A percentile compares a stretch with the other conserved stretches of the same genome.
phyloP scores from a whole-genome alignment of 1,139 yeast genomes.

The Yamadazyma siamensis region DNA sequence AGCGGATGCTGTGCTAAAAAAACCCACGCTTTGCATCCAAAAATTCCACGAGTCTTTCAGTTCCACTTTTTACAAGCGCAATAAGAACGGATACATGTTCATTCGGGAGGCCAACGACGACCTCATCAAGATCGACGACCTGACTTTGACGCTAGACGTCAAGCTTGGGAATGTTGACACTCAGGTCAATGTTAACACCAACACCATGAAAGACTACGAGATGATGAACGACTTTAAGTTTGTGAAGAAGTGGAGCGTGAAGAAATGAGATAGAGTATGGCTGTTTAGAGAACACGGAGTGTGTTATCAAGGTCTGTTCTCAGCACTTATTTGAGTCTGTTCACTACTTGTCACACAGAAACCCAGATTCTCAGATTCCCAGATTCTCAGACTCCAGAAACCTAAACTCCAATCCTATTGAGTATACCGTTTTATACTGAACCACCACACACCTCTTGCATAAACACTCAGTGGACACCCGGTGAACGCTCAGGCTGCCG shows the following conservation, averaged over 20 bases:
- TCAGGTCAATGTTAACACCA: slow-evolving; percentile 9
- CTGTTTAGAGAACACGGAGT: too few species aligned
- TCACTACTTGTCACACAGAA: too few species aligned
- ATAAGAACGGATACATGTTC: slow-evolving; percentile 37
- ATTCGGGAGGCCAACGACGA: slow-evolving; percentile 28
- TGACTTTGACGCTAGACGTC: slow-evolving; percentile 5
- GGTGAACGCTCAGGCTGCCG: too few species aligned
- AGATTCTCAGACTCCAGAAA: background rate
- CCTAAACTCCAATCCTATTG: too few species aligned
- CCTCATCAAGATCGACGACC: slow-evolving; percentile 14
- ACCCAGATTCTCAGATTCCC: too few species aligned
- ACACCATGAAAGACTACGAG: slow-evolving; percentile 11
- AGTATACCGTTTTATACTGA: too few species aligned
- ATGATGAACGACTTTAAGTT: slow-evolving; percentile 15
- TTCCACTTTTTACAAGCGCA: slow-evolving; percentile 36
- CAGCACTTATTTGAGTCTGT: too few species aligned
- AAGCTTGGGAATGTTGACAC: slow-evolving; percentile 5
- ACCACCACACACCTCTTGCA: too few species aligned
- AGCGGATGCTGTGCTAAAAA: background rate
- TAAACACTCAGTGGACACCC: too few species aligned
- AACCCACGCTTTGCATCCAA: slow-evolving; percentile 12
- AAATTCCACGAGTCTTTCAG: slow-evolving; percentile 16
- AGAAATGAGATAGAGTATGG: too few species aligned
- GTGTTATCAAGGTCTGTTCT: too few species aligned
- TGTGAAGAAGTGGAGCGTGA: slow-evolving; percentile 5